These are phyloP conservation scores for Pichia sp. DNA, from an alignment of 1,139 yeast species.

Conservation along the genomic window DNA sequence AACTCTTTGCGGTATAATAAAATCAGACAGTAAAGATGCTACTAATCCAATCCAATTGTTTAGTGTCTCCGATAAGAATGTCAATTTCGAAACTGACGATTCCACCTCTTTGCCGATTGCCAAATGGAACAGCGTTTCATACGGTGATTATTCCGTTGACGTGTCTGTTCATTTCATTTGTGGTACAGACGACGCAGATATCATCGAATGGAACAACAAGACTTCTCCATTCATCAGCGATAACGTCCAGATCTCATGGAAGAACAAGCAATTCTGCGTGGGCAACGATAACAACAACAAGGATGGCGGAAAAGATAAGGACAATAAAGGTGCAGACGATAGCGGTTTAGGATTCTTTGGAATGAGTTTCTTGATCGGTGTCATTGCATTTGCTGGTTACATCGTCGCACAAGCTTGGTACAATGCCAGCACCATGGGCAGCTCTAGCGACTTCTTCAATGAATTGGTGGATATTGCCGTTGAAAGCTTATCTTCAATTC, in stretches of 20 bases:
- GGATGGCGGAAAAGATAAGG: conserved; percentile 26
- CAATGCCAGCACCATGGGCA: conserved; percentile 51
- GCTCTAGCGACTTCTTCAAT: conserved; percentile 35
- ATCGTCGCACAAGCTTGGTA: conserved; percentile 82
- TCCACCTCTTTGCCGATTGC: conserved; percentile 38
- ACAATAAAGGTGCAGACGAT: conserved; percentile 21
- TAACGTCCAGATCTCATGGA: conserved; percentile 23
- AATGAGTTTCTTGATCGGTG: conserved; percentile 67
- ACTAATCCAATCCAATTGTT: conserved; percentile 50
- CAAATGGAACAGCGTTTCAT: conserved; percentile 52
- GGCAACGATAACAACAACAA: conserved; percentile 21
- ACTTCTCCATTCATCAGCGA: conserved; percentile 34
- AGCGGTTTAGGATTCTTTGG: conserved; percentile 74
- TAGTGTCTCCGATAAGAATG: conserved; percentile 43
- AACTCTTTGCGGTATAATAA: conserved; percentile 62
- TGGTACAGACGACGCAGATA: conserved; percentile 35
- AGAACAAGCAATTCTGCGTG: conserved; percentile 39
- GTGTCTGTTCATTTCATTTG: conserved; percentile 54
- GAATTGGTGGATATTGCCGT: conserved; percentile 74
- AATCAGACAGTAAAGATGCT: conserved; percentile 45
- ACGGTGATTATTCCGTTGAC: conserved; percentile 64
- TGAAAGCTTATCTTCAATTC: conserved; percentile 60
- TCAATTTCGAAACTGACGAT: conserved; percentile 28
- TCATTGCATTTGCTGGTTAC: conserved; percentile 67
- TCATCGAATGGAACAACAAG: conserved; percentile 36